Base-by-base conservation (phyloP, 805 yeast genomes). In the Diddensiella santjacobensis region DNA sequence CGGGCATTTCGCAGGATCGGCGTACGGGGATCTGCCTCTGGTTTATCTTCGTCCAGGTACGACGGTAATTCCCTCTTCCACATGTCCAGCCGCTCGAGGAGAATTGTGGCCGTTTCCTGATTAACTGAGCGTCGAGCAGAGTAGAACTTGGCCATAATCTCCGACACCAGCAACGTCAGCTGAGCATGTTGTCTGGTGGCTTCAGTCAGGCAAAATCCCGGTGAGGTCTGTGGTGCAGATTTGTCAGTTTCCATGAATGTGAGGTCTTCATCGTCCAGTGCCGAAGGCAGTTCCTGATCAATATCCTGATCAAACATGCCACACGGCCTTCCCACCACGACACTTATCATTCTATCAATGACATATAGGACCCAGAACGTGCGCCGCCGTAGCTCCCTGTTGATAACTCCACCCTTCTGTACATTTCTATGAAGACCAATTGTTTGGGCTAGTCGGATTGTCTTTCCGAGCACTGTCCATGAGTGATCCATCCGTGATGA, bases 321-420 rank as follows among this genome's bases (percentile, higher is more conserved):
- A 24, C 47, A 44, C 31, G 47, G 47, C 4, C 47, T 24, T 10
- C 47, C 47, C 23, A 44, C 24, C 18, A 44, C 35, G 20, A 22
- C 18, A n/a, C 47, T 37, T 13, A 44, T 22, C 35, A 22, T 22
- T 22, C 35, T 22, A 26, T 44, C 47, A n/a, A 44, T 22, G 15
- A 37, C 47, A 37, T 44, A 44, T 20, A 44, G 18, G 15, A 44
- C 47, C 47, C 47, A 44, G 36, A 44, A 44, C 4, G 47, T 37
- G 10, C 47, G 6, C 10, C 35, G 33, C 33, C 35, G 30, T 22
- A 35, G 35, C 22, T 44, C 47, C n/a, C 24, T 35, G 17, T 44
- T 22, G 3, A 44, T 24, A 11, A 44, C 15, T 13, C 31, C 31
- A 8, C 31, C 31, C 13, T 26, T 26, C 11, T 13, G 8, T 26